Conservation (phyloP, 2,329 filamentous ascomycete species). For the Ophiostoma sp. region DNA sequence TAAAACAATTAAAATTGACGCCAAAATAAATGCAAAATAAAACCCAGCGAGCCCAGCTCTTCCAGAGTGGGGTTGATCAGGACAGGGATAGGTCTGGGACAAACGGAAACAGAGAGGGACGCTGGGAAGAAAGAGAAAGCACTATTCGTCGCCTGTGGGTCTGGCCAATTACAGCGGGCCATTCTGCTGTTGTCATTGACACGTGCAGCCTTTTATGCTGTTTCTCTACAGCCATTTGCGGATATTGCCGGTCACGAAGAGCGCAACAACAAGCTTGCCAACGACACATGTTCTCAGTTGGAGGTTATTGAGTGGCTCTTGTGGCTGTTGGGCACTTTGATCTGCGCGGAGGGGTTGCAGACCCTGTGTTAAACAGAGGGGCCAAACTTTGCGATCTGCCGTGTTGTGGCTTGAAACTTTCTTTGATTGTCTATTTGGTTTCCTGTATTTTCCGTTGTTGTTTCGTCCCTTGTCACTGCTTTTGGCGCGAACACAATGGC, state of each 20-base stretch:
- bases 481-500: background rate
- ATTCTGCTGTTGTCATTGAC: background rate
- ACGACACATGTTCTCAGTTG: constrained; percentile 11
- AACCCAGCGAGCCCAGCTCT: background rate
- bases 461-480: background rate
- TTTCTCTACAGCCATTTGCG: background rate
- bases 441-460: background rate
- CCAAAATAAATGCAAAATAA: constrained; percentile 3
- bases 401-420: background rate
- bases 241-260: background rate
- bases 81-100: background rate
- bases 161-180: constrained; percentile 15
- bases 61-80: background rate
- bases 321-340: background rate
- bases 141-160: background rate
- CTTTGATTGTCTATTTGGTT: background rate
- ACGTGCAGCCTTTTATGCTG: constrained; percentile 16
- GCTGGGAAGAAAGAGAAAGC: background rate
- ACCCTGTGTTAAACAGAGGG: background rate
- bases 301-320: background rate
- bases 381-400: background rate
- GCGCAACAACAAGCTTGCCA: background rate
- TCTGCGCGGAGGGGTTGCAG: constrained; percentile 2
- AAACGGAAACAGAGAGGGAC: background rate
- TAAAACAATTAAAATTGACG: background rate